Evolutionary conservation across 768 basidiomycete genomes (phyloP).

Genomic region (Lactifluus hygrophoroides): DNA sequence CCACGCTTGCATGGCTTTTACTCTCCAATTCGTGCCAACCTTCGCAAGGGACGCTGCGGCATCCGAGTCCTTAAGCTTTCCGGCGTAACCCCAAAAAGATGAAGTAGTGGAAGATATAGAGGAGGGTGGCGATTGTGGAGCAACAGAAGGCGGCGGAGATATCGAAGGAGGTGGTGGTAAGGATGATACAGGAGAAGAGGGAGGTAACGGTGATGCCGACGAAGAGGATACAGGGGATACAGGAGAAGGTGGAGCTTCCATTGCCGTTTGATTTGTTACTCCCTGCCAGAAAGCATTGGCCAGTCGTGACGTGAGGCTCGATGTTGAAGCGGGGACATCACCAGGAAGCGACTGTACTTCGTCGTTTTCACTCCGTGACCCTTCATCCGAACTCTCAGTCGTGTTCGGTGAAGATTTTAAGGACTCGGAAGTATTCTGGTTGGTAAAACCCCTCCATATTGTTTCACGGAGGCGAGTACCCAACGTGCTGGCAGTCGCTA

Average conservation of each 20-base stretch:
- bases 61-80: conserved; percentile 66
- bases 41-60: conserved; percentile 62
- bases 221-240: conserved; percentile 27
- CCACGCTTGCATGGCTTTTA: conserved; percentile 43
- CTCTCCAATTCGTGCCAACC: conserved; percentile 68
- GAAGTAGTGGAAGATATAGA: conserved; percentile 10
- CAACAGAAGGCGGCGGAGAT: conserved; percentile 21
- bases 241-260: conserved; percentile 51
- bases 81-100: conserved; percentile 60
- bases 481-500: conserved; percentile 33
- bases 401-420: conserved; percentile 30
- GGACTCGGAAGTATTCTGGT: conserved; percentile 39
- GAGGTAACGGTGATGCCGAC: conserved; percentile 30
- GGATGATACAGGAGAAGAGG: conserved; percentile 26
- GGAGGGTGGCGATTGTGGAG: conserved; percentile 18
- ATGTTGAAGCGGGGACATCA: not conserved
- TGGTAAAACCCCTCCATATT: conserved; percentile 63
- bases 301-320: conserved; percentile 43
- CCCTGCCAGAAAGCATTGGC: conserved; percentile 68
- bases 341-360: conserved; percentile 35
- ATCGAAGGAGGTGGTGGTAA: conserved; percentile 24
- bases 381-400: conserved; percentile 25
- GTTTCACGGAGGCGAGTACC: conserved; percentile 48
- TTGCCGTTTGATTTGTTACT: conserved; percentile 64
- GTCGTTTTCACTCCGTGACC: conserved; percentile 32